A percentile compares a stretch with the other conserved stretches of the same genome.
Evolutionary conservation across 75 land plant species (phyloP).

Genomic region (Ceratopteris richardii): DNA sequence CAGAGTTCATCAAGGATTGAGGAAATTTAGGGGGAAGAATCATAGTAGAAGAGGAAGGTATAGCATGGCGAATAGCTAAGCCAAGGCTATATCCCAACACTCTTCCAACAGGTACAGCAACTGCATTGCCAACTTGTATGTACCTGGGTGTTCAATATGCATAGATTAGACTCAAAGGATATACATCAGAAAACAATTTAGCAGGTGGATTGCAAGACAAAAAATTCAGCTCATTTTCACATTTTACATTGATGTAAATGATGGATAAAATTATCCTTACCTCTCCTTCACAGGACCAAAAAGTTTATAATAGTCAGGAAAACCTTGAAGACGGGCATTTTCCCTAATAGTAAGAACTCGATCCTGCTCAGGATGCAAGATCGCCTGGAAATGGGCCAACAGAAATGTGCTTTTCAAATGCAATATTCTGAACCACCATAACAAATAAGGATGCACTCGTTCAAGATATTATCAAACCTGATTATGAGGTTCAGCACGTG

Average conservation of each 20-base stretch:
- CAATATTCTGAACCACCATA: too few species aligned
- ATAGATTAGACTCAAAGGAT: background rate
- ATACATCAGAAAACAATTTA: background rate
- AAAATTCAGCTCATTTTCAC: too few species aligned
- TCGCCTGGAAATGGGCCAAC: slow-evolving; percentile 20
- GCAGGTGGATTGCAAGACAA: too few species aligned
- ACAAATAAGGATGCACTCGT: too few species aligned
- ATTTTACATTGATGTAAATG: too few species aligned
- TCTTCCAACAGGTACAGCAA: slow-evolving; percentile 80
- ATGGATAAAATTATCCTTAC: too few species aligned
- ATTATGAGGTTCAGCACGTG: slow-evolving; percentile 55
- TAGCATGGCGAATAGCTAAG: slow-evolving; percentile 21
- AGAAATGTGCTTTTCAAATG: background rate
- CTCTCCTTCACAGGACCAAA: slow-evolving; percentile 62
- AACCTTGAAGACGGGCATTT: slow-evolving; percentile 86
- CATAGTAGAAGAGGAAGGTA: slow-evolving; percentile 15
- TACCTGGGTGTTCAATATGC: slow-evolving; percentile 50
- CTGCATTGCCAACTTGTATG: slow-evolving; percentile 95
- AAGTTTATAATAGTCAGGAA: slow-evolving; percentile 84
- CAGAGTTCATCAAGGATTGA: slow-evolving; percentile 5
- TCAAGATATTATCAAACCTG: too few species aligned
- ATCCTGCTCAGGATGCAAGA: slow-evolving; percentile 83
- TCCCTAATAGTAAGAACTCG: slow-evolving; percentile 76
- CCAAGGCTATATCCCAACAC: slow-evolving; percentile 71
- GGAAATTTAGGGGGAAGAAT: slow-evolving; percentile 37